Evolutionary conservation across 2,329 filamentous ascomycete species (phyloP).

Genomic region (Seiridium unicorne): DNA sequence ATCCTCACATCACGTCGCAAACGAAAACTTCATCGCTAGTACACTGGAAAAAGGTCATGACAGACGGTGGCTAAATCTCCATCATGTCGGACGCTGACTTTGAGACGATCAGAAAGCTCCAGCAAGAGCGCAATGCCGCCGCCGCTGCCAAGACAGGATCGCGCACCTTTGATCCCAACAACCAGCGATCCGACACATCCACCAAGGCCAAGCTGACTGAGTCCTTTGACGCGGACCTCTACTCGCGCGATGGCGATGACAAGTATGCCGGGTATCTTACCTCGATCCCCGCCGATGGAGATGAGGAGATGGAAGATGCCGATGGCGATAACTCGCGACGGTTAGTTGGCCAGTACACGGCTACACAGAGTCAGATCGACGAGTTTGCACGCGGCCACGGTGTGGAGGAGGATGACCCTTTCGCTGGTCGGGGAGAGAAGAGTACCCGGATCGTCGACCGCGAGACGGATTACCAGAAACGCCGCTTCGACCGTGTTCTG

Average conservation of each 20-base stretch:
- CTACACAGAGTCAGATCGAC: conserved; percentile 86
- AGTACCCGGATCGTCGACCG: conserved; percentile 87
- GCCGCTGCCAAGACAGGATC: conserved; percentile 78
- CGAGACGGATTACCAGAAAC: conserved; percentile 97
- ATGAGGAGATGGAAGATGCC: conserved; percentile 73
- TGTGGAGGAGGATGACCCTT: conserved; percentile 87
- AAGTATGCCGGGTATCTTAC: conserved; percentile 88
- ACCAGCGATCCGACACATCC: conserved; percentile 78
- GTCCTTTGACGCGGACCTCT: conserved; percentile 82
- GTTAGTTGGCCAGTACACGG: conserved; percentile 93
- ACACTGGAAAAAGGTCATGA: conserved; percentile 11
- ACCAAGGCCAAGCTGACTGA: conserved; percentile 92
- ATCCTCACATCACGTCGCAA: conserved; percentile 1
- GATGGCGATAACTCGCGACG: conserved; percentile 72
- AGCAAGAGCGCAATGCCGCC: conserved; percentile 87
- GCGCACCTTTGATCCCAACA: conserved; percentile 73
- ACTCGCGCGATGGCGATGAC: conserved; percentile 74
- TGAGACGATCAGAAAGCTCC: conserved; percentile 81
- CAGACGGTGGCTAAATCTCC: conserved; percentile 16
- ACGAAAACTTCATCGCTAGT: background rate
- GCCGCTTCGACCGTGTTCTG: conserved; percentile 82
- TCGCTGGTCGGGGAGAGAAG: conserved; percentile 80
- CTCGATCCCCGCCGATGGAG: conserved; percentile 78
- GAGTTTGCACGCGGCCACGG: conserved; percentile 85
- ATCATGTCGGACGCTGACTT: conserved; percentile 79